Evolutionary conservation across 192 early-diverging fungal species (phyloP).

Genomic region (Gryganskiella cystojenkinii): DNA sequence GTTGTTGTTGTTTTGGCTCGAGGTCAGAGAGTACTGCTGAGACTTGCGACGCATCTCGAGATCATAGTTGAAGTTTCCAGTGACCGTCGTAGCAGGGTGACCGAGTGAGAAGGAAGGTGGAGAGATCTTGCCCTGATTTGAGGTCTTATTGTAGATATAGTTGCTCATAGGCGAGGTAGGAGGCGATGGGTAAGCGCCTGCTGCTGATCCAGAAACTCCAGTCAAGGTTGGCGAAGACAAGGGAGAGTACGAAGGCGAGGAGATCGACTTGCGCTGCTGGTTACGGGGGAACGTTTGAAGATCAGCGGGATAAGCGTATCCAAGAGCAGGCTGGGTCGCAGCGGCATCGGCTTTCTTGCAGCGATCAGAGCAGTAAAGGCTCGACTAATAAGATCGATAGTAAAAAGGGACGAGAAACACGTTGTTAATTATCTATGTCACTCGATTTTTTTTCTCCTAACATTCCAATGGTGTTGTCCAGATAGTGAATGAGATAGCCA

Average conservation of each 20-base stretch:
- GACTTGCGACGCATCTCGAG: constrained; percentile 49
- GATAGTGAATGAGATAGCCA: not conserved
- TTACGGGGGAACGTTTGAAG: constrained; percentile 29
- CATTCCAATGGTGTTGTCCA: not conserved
- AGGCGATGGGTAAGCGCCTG: constrained; percentile 29
- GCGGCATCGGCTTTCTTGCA: constrained; percentile 48
- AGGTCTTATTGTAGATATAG: constrained; percentile 45
- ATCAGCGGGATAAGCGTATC: constrained; percentile 9
- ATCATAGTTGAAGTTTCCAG: constrained; percentile 12
- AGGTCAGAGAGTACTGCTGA: constrained; percentile 1
- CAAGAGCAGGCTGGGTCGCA: constrained; percentile 7
- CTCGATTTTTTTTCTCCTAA: not conserved
- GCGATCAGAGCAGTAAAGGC: constrained; percentile 53
- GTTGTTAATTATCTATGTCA: not conserved
- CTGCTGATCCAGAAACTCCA: not conserved
- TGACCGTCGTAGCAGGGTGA: constrained; percentile 13
- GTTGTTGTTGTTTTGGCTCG: not conserved
- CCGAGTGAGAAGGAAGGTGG: constrained; percentile 40
- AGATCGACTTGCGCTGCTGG: constrained; percentile 14
- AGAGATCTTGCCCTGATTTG: constrained; percentile 22
- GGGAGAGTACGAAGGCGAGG: constrained; percentile 22
- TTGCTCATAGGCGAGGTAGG: constrained; percentile 48
- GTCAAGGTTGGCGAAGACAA: constrained; percentile 36
- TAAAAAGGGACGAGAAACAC: not conserved
- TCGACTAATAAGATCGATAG: constrained; percentile 14